Evolutionary conservation across 352 stramenopile species (phyloP).

Genomic region (Phytophthora hibernalis): DNA sequence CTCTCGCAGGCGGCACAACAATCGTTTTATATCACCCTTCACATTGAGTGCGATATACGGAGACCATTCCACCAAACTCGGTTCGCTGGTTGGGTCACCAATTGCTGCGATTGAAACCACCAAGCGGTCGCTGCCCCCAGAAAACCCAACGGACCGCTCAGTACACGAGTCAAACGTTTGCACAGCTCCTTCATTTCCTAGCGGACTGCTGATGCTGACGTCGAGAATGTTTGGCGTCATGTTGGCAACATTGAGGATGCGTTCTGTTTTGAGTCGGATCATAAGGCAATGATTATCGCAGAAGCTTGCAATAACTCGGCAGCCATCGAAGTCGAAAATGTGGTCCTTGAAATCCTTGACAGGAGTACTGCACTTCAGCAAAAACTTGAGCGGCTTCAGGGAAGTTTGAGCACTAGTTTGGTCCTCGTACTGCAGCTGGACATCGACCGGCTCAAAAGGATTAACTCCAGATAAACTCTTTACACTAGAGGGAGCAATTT

Average conservation of each 20-base stretch:
- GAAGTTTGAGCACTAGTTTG: not conserved
- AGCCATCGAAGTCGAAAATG: slow-evolving; percentile 41
- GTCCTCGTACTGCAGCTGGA: slow-evolving; percentile 28
- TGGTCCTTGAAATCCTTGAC: slow-evolving; percentile 39
- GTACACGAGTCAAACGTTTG: slow-evolving; percentile 28
- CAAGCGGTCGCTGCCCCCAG: slow-evolving; percentile 26
- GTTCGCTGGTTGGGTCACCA: slow-evolving; percentile 7
- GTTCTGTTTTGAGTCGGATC: slow-evolving; percentile 45
- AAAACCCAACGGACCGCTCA: slow-evolving; percentile 37
- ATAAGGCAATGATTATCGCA: slow-evolving; percentile 26
- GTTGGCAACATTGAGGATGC: slow-evolving; percentile 44
- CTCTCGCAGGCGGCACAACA: slow-evolving; percentile 22
- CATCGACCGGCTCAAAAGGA: slow-evolving; percentile 38
- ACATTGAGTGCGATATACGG: slow-evolving; percentile 36
- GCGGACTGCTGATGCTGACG: slow-evolving; percentile 26
- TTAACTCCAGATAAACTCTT: slow-evolving; percentile 48
- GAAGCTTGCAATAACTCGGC: slow-evolving; percentile 36
- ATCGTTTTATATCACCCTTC: slow-evolving; percentile 46
- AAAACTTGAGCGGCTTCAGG: slow-evolving; percentile 17
- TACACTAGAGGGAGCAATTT: slow-evolving; percentile 25
- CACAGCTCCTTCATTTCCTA: slow-evolving; percentile 17
- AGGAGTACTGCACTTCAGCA: slow-evolving; percentile 22
- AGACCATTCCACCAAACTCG: slow-evolving; percentile 32
- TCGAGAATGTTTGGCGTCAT: slow-evolving; percentile 30
- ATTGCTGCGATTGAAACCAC: slow-evolving; percentile 35